These are phyloP conservation scores for Alternaria solani DNA, from an alignment of 2,329 filamentous ascomycete genomes.

Conservation along the genomic window DNA sequence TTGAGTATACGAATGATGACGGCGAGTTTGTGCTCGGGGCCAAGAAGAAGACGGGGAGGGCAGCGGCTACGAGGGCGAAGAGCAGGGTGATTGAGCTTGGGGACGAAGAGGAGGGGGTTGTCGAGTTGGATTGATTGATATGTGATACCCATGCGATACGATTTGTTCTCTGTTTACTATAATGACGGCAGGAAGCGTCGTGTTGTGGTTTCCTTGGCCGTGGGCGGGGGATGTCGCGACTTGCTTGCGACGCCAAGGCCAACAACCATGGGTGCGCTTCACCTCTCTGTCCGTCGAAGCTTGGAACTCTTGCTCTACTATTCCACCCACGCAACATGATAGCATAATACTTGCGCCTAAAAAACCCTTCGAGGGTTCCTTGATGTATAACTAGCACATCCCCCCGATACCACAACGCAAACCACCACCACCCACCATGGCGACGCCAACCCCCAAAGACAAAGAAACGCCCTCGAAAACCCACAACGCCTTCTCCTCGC, in stretches of 20 bases:
- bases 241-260: conserved; percentile 9
- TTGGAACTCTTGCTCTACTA: neutral
- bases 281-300: neutral
- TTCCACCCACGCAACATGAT: conserved; percentile 4
- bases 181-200: neutral
- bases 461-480: conserved; percentile 46
- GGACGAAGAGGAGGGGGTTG: conserved; percentile 30
- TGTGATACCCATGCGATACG: conserved; percentile 17
- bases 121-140: conserved; percentile 38
- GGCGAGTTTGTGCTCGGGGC: neutral
- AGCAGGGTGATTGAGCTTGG: conserved; percentile 30
- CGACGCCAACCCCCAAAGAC: conserved; percentile 50
- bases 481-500: conserved; percentile 50
- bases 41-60: conserved; percentile 1
- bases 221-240: neutral
- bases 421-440: conserved; percentile 33
- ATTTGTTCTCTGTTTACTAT: neutral
- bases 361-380: neutral
- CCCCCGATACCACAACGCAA: neutral
- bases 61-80: conserved; percentile 13
- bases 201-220: neutral
- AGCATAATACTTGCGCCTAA: neutral
- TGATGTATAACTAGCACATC: neutral
- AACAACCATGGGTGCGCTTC: neutral
- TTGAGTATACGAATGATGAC: conserved; percentile 27